Evolutionary conservation across 176 grass and related monocot genomes (phyloP).

Genomic region (Dactylis glomerata): DNA sequence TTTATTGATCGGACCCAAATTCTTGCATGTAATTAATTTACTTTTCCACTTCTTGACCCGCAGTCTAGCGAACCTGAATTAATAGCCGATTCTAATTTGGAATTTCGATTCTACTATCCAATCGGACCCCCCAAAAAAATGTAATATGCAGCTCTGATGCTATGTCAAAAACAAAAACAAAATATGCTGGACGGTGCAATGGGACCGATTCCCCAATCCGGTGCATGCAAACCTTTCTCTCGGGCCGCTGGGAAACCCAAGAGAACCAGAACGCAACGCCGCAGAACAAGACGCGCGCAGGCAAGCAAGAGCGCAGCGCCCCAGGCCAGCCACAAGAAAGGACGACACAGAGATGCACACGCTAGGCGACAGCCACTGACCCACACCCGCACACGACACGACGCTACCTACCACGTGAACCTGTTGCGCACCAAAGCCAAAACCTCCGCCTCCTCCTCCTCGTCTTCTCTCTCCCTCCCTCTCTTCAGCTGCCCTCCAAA

Average conservation of each 20-base stretch:
- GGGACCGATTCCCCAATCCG: neutral
- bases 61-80: too few species aligned
- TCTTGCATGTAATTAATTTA: too few species aligned
- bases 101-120: too few species aligned
- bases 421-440: constrained; percentile 7
- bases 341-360: neutral
- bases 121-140: too few species aligned
- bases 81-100: too few species aligned
- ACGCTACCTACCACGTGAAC: constrained; percentile 19
- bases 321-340: neutral
- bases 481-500: neutral
- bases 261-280: neutral
- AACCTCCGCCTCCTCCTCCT: neutral
- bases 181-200: neutral
- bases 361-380: constrained; percentile 8
- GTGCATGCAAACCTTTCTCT: neutral
- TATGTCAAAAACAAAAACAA: too few species aligned
- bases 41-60: too few species aligned
- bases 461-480: neutral
- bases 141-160: too few species aligned
- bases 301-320: neutral
- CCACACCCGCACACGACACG: constrained; percentile 1
- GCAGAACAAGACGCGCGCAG: neutral
- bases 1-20: too few species aligned
- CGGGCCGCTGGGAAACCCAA: neutral